Evolutionary conservation across 805 yeast species (phyloP).

Genomic region (Tetrapisispora pingtungensis): DNA sequence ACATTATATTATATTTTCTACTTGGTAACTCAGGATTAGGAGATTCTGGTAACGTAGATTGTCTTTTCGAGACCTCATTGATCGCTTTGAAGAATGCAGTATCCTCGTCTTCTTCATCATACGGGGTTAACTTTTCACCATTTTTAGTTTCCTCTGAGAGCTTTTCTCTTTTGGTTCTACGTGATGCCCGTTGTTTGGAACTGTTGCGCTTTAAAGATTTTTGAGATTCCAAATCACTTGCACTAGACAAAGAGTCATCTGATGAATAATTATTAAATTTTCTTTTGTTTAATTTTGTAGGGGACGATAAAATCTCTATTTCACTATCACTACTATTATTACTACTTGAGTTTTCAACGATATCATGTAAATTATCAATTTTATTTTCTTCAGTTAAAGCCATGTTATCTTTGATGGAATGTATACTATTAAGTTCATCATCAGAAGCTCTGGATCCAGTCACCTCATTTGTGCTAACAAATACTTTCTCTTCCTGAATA

Average conservation of each 20-base stretch:
- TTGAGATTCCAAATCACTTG: neutral
- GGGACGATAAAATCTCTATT: neutral
- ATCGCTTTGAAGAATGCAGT: conserved; percentile 20
- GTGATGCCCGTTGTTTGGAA: neutral
- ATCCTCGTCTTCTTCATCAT: conserved; percentile 12
- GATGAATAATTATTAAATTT: neutral
- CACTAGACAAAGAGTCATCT: neutral
- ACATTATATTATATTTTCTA: conserved; percentile 19
- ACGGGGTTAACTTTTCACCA: too few species aligned
- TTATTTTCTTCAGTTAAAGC: too few species aligned
- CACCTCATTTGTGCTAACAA: neutral
- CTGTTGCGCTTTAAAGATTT: neutral
- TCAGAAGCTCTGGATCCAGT: neutral
- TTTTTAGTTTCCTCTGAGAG: neutral
- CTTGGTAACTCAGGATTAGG: conserved; percentile 9
- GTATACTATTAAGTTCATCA: neutral
- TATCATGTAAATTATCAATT: neutral
- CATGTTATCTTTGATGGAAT: too few species aligned
- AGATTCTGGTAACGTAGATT: conserved; percentile 4
- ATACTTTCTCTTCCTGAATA: neutral
- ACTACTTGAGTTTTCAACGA: neutral
- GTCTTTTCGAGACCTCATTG: conserved; percentile 9
- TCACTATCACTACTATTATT: neutral
- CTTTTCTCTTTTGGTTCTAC: neutral
- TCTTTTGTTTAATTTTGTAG: neutral